These are phyloP conservation scores for Cercophora samala DNA, from an alignment of 495 filamentous ascomycete species.

Conservation along the genomic window DNA sequence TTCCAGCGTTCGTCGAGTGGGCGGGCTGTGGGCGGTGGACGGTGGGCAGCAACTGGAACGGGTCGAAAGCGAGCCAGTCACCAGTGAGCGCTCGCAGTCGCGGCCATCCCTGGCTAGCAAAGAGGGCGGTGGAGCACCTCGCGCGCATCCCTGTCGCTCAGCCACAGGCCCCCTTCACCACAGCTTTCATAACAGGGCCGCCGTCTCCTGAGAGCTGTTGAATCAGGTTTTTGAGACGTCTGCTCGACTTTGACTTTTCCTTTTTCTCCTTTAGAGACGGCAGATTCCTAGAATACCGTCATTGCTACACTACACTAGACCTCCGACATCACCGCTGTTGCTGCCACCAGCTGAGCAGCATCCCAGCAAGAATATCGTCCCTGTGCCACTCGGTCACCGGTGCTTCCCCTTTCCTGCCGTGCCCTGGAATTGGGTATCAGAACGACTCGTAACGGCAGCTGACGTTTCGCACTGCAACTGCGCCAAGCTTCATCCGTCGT, in stretches of 20 bases:
- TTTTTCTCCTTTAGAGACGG: not conserved
- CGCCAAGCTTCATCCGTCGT: slow-evolving; percentile 7
- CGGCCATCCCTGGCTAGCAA: slow-evolving; percentile 24
- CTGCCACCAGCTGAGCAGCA: not conserved
- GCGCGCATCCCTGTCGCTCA: slow-evolving; percentile 26
- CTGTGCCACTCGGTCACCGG: slow-evolving; percentile 12
- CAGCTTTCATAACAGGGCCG: slow-evolving; percentile 26
- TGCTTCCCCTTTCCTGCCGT: slow-evolving; percentile 3
- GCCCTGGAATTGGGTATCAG: slow-evolving; percentile 19
- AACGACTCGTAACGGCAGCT: slow-evolving; percentile 15
- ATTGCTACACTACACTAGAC: not conserved
- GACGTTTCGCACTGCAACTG: slow-evolving; percentile 12
- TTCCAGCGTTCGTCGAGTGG: slow-evolving; percentile 4
- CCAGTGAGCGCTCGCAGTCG: slow-evolving; percentile 17
- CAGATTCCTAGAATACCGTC: slow-evolving; percentile 8
- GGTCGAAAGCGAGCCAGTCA: slow-evolving; percentile 17
- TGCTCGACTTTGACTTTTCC: slow-evolving; percentile 20
- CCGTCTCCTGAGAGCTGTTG: slow-evolving; percentile 27
- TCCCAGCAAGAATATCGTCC: not conserved
- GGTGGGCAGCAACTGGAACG: not conserved
- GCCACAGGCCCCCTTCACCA: slow-evolving; percentile 25
- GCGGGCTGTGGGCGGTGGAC: not conserved
- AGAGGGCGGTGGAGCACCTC: slow-evolving; percentile 16
- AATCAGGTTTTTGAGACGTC: slow-evolving; percentile 28
- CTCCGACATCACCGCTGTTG: not conserved